Evolutionary conservation across 1,139 yeast genomes (phyloP), one percentile per base, ranked within the genome.

Genomic region (Debaryomyces singareniensis): DNA sequence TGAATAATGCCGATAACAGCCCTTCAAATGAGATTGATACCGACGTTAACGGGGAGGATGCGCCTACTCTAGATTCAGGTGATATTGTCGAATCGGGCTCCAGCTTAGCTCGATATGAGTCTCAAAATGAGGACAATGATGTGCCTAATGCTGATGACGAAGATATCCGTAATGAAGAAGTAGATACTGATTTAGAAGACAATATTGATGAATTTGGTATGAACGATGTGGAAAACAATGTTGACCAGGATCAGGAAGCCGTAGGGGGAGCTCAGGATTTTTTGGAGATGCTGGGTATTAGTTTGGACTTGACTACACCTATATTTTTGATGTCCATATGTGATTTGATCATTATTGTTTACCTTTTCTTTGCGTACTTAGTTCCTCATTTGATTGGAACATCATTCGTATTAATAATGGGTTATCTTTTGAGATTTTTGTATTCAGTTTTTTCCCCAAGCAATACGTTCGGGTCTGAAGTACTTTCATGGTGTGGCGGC

Each of bases 341-440:
- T 21, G 68, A 75, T 37, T 42, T 62, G 2, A 51, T 71, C 15
- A 57, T 73, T 5, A 48, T 69, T 1, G 49, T 59, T 2, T 70
- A 68, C 31, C 45, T 77, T 28, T 57, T 70, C 21, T 31, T 62
- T 5, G 58, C 75, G 3, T 79, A 77, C 43, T 57, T 72, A 23
- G 39, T 76, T 2, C 87, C 87, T 1, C 71, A 77, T 5, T 42
- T 68, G 25, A 31, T 72, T 9, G 84, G 84, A 3, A 58, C 51
- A 30, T 24, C 54, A 28, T 35, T 55, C 9, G 41, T 53, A 2
- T 31, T 48, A n/a, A 27, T 40, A n/a, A 25, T 37, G 5, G 45
- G 48, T 5, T 22, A 28, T 15, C 9, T 28, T 11, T 15, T 30
- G 13, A 30, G 26, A 16, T 6, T 9, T 12, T 20, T 6, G 9